Percentiles rank a stretch among this genome's conserved stretches.
phyloP scores from a whole-genome alignment of 2,329 filamentous ascomycete genomes.

The Madurella fahalii region DNA sequence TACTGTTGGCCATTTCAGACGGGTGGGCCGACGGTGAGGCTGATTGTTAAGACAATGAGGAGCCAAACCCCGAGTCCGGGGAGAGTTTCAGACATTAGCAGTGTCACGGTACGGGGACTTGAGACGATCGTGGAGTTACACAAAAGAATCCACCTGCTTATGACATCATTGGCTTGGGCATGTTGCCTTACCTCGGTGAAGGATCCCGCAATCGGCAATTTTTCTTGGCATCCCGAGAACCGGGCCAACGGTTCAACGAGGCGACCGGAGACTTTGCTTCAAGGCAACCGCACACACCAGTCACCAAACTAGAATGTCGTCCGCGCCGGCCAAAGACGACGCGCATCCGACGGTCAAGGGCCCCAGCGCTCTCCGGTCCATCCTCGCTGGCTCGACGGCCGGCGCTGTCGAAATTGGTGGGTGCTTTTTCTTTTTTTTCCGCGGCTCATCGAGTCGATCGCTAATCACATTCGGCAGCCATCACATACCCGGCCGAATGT shows the following conservation, averaged over 20 bases:
- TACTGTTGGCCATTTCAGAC: too few relatives aligned
- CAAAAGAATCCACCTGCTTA: too few relatives aligned
- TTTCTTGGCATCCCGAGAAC: neutral
- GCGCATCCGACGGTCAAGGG: constrained; percentile 34
- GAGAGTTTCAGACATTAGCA: too few relatives aligned
- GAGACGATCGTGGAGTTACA: too few relatives aligned
- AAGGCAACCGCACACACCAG: constrained; percentile 8
- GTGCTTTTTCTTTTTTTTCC: constrained; percentile 18
- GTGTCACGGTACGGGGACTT: too few relatives aligned
- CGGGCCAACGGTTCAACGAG: neutral
- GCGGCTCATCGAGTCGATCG: constrained; percentile 8
- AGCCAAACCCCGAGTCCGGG: too few relatives aligned
- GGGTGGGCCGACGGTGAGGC: too few relatives aligned
- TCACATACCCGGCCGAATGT: constrained; percentile 95
- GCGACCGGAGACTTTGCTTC: neutral
- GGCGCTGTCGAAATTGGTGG: constrained; percentile 90
- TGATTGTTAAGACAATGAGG: too few relatives aligned
- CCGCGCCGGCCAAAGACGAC: constrained; percentile 22
- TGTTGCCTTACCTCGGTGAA: neutral
- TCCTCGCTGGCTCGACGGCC: constrained; percentile 88
- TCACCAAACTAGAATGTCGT: constrained; percentile 17
- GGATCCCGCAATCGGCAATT: neutral
- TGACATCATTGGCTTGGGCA: neutral
- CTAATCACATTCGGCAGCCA: constrained; percentile 47
- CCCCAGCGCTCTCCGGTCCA: constrained; percentile 80